These are phyloP conservation scores for Stachybotrys chlorohalonatus DNA, from an alignment of 2,329 filamentous ascomycete species.

Conservation along the genomic window DNA sequence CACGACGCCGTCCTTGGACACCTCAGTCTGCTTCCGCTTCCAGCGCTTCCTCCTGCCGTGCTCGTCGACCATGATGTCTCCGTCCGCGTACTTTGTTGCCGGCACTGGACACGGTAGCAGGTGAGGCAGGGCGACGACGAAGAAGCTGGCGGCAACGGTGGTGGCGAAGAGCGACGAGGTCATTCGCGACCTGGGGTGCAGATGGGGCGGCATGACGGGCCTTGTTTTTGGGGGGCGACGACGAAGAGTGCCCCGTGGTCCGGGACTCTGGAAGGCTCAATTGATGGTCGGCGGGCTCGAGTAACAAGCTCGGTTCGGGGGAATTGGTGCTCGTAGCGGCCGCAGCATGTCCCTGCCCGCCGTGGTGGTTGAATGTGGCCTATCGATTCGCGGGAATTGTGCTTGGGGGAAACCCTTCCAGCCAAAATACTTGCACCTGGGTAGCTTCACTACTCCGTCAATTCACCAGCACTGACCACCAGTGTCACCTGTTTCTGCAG, in stretches of 20 bases:
- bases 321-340: neutral
- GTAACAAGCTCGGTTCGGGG: neutral
- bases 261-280: neutral
- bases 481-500: neutral
- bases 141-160: slow-evolving; percentile 82
- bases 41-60: slow-evolving; percentile 35
- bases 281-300: neutral
- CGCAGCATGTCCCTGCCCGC: neutral
- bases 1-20: slow-evolving; percentile 34
- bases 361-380: neutral
- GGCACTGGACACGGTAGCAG: slow-evolving; percentile 85
- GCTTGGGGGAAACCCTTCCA: no score
- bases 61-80: slow-evolving; percentile 38
- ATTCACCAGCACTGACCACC: no score
- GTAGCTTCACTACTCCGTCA: neutral
- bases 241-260: neutral
- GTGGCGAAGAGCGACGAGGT: slow-evolving; percentile 92
- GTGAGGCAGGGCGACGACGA: slow-evolving; percentile 87
- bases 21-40: slow-evolving; percentile 24
- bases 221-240: neutral
- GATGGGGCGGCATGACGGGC: slow-evolving; percentile 66
- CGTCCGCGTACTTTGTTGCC: slow-evolving; percentile 65
- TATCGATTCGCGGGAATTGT: neutral
- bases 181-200: slow-evolving; percentile 88
- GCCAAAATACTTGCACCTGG: no score